Evolutionary conservation across 441 rosid species (phyloP).

Genomic region (Bocquillonia castaneifolia): DNA sequence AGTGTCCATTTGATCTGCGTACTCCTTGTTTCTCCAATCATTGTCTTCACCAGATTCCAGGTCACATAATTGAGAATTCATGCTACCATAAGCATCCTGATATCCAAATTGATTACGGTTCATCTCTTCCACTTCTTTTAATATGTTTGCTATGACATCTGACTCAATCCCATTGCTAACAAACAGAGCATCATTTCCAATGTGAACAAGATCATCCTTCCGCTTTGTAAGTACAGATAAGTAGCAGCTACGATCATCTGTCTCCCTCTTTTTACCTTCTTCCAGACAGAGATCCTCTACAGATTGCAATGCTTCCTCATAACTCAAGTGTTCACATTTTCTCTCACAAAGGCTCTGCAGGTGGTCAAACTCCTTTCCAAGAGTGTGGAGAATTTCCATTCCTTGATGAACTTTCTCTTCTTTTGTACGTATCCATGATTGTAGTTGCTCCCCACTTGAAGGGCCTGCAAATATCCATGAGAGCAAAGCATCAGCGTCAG

Average conservation of each 20-base stretch:
- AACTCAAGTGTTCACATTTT: slow-evolving; percentile 70
- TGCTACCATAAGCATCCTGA: slow-evolving; percentile 49
- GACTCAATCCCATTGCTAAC: slow-evolving; percentile 53
- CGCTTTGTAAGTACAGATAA: slow-evolving; percentile 63
- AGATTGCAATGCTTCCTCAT: slow-evolving; percentile 77
- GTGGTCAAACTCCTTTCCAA: slow-evolving; percentile 73
- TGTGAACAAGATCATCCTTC: slow-evolving; percentile 54
- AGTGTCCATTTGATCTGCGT: slow-evolving; percentile 58
- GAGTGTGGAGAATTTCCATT: slow-evolving; percentile 59
- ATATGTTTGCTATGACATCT: slow-evolving; percentile 62
- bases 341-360: slow-evolving; percentile 78
- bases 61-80: slow-evolving; percentile 68
- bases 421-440: slow-evolving; percentile 54
- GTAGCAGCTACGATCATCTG: slow-evolving; percentile 48
- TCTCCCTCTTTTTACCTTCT: slow-evolving; percentile 75
- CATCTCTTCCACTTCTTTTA: slow-evolving; percentile 72
- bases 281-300: slow-evolving; percentile 75
- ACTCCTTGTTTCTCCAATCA: slow-evolving; percentile 69
- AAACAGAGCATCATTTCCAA: slow-evolving; percentile 43
- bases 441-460: slow-evolving; percentile 61
- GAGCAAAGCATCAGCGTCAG: slow-evolving; percentile 49
- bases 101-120: slow-evolving; percentile 69
- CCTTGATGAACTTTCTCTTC: slow-evolving; percentile 76
- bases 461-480: slow-evolving; percentile 86
- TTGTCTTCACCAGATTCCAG: slow-evolving; percentile 76